These are phyloP conservation scores for Arthroderma sp. DNA, from an alignment of 2,329 filamentous ascomycete genomes.

Conservation along the genomic window DNA sequence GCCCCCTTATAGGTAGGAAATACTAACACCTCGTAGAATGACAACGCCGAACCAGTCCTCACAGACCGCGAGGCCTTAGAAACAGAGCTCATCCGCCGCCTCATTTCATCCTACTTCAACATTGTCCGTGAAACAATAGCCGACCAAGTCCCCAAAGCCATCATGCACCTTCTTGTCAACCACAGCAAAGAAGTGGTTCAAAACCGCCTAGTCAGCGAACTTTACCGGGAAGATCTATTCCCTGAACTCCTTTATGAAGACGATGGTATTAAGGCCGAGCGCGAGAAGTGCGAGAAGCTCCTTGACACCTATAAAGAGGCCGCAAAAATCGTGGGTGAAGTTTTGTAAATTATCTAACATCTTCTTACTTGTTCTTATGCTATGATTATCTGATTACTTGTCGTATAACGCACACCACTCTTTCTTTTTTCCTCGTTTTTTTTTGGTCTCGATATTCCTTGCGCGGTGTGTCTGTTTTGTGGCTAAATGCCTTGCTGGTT, in stretches of 20 bases:
- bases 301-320: conserved; percentile 94
- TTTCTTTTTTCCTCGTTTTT: not conserved
- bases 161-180: conserved; percentile 98
- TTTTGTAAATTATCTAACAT: conserved; percentile 47
- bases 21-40: conserved; percentile 19
- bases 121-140: conserved; percentile 98
- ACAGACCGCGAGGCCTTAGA: conserved; percentile 95
- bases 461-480: not conserved
- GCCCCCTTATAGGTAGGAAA: conserved; percentile 19
- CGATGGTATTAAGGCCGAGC: conserved; percentile 90
- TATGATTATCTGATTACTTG: not conserved
- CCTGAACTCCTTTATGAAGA: conserved; percentile 94
- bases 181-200: conserved; percentile 97
- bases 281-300: conserved; percentile 96
- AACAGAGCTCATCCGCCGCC: conserved; percentile 87
- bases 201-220: conserved; percentile 85
- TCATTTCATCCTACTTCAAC: conserved; percentile 98
- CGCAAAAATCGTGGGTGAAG: conserved; percentile 95
- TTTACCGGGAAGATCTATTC: conserved; percentile 87
- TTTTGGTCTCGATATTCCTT: not conserved
- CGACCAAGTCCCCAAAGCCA: conserved; percentile 94
- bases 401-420: conserved; percentile 2
- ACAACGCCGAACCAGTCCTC: conserved; percentile 63
- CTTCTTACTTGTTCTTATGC: not conserved
- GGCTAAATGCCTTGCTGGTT: not conserved